Percentiles rank a stretch among this genome's conserved stretches.
Conservation (phyloP, 108 stramenopile species). For the Licmophora abbreviata region DNA sequence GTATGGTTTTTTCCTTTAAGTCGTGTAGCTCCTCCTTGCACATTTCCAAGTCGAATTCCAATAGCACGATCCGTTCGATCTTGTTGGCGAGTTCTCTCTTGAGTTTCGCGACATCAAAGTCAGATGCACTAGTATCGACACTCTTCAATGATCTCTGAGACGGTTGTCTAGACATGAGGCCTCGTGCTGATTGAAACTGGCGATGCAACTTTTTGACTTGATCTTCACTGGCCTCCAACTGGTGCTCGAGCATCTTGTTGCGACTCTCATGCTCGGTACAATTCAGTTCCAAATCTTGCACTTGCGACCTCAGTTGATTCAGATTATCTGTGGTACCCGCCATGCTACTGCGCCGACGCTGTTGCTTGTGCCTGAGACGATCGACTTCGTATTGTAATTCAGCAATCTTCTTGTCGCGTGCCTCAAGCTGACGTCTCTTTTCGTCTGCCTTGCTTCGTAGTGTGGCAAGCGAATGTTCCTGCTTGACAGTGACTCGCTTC, state of each 20-base stretch:
- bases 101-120: neutral
- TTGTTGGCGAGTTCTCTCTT: conserved; percentile 1
- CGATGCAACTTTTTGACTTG: neutral
- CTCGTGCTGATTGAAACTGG: conserved; percentile 2
- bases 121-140: neutral
- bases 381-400: conserved; percentile 11
- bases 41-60: conserved; percentile 1
- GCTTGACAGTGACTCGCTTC: conserved; percentile 28
- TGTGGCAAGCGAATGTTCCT: conserved; percentile 20
- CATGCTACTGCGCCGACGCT: neutral
- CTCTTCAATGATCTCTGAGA: conserved; percentile 3
- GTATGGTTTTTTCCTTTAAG: neutral
- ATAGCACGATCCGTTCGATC: neutral
- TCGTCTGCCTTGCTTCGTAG: conserved; percentile 22
- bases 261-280: neutral
- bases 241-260: neutral
- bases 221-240: conserved; percentile 5
- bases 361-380: neutral
- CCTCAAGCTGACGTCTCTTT: conserved; percentile 15
- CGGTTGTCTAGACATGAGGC: neutral
- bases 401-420: conserved; percentile 11
- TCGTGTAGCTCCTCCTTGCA: neutral
- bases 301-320: neutral
- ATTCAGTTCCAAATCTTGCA: neutral
- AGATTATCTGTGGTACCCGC: neutral